Evolutionary conservation across 768 basidiomycete genomes (phyloP).

Genomic region (Chalciporus chontae): DNA sequence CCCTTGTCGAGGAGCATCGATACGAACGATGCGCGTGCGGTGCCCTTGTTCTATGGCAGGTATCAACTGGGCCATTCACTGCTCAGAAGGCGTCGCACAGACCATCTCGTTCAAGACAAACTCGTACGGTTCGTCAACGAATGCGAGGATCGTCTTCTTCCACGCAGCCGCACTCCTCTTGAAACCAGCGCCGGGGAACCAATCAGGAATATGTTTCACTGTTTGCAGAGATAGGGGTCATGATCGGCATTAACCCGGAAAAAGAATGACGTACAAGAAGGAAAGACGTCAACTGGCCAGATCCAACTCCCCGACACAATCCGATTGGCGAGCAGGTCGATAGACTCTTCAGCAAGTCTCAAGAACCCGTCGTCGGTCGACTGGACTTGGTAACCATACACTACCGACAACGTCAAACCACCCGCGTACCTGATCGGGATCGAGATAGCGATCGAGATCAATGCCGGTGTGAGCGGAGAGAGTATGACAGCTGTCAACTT

Average conservation of each 20-base stretch:
- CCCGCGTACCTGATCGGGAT: slow-evolving; percentile 43
- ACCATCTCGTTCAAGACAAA: slow-evolving; percentile 59
- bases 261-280: slow-evolving; percentile 25
- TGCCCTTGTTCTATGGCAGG: slow-evolving; percentile 33
- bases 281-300: slow-evolving; percentile 41
- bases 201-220: slow-evolving; percentile 57
- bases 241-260: neutral
- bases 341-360: slow-evolving; percentile 40
- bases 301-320: slow-evolving; percentile 43
- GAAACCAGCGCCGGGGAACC: slow-evolving; percentile 69
- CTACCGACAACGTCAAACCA: slow-evolving; percentile 49
- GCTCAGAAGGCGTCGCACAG: slow-evolving; percentile 35
- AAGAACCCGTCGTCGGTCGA: slow-evolving; percentile 40
- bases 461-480: neutral
- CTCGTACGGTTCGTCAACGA: slow-evolving; percentile 60
- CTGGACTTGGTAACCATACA: slow-evolving; percentile 57
- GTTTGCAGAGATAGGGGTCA: no score
- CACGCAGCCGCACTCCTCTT: slow-evolving; percentile 55
- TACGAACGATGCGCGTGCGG: slow-evolving; percentile 38
- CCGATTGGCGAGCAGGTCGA: slow-evolving; percentile 39
- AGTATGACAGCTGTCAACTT: neutral
- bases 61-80: slow-evolving; percentile 14
- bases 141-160: slow-evolving; percentile 63
- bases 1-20: slow-evolving; percentile 43
- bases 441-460: slow-evolving; percentile 13